Evolutionary conservation across 257 asterid genomes (phyloP).

Genomic region (Ilex asprella): DNA sequence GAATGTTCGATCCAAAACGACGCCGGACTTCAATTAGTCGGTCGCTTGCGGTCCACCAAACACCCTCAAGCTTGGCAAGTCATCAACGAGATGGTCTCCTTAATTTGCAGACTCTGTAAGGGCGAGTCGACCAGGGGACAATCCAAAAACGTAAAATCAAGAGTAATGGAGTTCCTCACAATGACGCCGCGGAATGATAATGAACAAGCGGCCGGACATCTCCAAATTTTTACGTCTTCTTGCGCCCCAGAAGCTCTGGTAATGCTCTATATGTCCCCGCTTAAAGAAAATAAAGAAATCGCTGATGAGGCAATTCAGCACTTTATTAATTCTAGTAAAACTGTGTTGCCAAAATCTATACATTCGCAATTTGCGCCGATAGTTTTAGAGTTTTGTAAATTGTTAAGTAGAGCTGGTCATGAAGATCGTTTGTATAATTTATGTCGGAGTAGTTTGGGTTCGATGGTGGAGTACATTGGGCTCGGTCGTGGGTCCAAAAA

Average conservation of each 20-base stretch:
- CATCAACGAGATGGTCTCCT: conserved; percentile 45
- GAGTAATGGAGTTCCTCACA: conserved; percentile 37
- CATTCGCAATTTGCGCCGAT: conserved; percentile 38
- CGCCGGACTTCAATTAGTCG: conserved; percentile 55
- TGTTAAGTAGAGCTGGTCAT: conserved; percentile 39
- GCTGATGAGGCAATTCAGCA: conserved; percentile 57
- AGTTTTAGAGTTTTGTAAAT: conserved; percentile 58
- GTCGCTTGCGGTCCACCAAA: conserved; percentile 70
- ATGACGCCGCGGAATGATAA: conserved; percentile 19
- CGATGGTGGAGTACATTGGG: conserved; percentile 30
- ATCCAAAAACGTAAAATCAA: conserved; percentile 20
- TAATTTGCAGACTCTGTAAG: conserved; percentile 35
- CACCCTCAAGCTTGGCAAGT: conserved; percentile 84
- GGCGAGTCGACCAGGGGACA: conserved; percentile 7
- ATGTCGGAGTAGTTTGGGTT: conserved; percentile 53
- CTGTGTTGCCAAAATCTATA: conserved; percentile 18
- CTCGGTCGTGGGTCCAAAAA: not conserved
- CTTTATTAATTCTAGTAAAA: conserved; percentile 42
- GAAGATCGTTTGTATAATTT: conserved; percentile 42
- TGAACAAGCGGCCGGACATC: conserved; percentile 34
- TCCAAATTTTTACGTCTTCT: conserved; percentile 54
- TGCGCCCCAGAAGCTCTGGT: conserved; percentile 69
- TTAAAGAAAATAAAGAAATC: conserved; percentile 28
- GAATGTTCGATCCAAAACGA: conserved; percentile 55
- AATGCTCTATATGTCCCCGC: conserved; percentile 58